A percentile compares a stretch with the other conserved stretches of the same genome.
Conservation (phyloP, 805 yeast species). For the Ogataea thermomethanolica region DNA sequence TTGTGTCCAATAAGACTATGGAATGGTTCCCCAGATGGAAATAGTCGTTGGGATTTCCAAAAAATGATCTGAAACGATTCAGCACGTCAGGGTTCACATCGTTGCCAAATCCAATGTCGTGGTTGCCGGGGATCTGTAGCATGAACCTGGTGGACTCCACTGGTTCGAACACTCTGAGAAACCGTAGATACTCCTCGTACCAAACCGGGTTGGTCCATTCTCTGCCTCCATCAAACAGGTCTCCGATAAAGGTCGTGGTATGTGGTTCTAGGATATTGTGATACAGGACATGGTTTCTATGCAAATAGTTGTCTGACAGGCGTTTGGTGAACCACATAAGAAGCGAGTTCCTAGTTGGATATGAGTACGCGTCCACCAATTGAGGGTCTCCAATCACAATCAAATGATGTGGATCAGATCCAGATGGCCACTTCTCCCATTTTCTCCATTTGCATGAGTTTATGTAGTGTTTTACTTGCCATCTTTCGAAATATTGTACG, state of each 20-base stretch:
- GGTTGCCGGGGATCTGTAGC: slow-evolving; percentile 75
- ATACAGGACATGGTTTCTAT: slow-evolving; percentile 65
- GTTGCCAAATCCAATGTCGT: slow-evolving; percentile 91
- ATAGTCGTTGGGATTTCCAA: slow-evolving; percentile 64
- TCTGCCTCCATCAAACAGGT: slow-evolving; percentile 91
- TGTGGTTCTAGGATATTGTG: slow-evolving; percentile 67
- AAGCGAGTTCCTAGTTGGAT: slow-evolving; percentile 62
- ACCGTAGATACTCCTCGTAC: slow-evolving; percentile 60
- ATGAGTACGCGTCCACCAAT: slow-evolving; percentile 80
- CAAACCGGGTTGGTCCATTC: slow-evolving; percentile 48
- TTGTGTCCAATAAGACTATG: slow-evolving; percentile 71
- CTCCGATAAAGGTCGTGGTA: slow-evolving; percentile 78
- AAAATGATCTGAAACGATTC: slow-evolving; percentile 61
- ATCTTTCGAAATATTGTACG: slow-evolving; percentile 53
- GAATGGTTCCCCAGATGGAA: slow-evolving; percentile 68
- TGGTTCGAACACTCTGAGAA: slow-evolving; percentile 51
- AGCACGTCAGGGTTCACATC: slow-evolving; percentile 54
- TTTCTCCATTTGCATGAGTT: slow-evolving; percentile 55
- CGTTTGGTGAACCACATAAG: slow-evolving; percentile 53
- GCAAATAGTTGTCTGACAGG: slow-evolving; percentile 74
- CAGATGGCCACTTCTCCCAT: slow-evolving; percentile 59
- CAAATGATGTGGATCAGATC: slow-evolving; percentile 25
- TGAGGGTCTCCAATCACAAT: slow-evolving; percentile 90
- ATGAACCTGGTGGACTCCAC: slow-evolving; percentile 43
- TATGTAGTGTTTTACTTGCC: slow-evolving; percentile 44